Evolutionary conservation across 73 alveolate species (phyloP).

Genomic region (Diophrys sp.): DNA sequence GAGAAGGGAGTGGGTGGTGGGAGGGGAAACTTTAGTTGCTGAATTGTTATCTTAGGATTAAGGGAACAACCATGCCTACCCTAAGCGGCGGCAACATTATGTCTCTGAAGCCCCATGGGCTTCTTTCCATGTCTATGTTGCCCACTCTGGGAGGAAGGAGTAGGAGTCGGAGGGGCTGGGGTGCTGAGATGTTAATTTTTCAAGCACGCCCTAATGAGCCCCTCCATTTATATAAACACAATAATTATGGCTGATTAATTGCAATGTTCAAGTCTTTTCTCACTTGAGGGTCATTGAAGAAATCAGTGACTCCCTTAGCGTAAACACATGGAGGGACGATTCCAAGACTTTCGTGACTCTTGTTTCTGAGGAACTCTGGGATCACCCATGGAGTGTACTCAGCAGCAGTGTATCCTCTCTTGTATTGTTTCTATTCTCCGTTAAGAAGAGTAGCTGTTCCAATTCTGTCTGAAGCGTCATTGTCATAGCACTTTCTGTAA

Average conservation of each 20-base stretch:
- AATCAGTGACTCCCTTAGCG: constrained; percentile 11
- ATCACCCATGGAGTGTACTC: constrained; percentile 29
- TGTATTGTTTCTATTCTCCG: constrained; percentile 14
- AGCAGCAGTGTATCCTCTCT: constrained; percentile 10
- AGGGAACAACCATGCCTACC: no score
- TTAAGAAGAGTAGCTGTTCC: not conserved
- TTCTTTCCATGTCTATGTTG: no score
- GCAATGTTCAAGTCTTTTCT: constrained; percentile 38
- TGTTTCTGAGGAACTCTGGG: not conserved
- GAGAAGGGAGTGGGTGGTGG: no score
- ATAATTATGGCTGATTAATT: constrained; percentile 11
- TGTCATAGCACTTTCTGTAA: constrained; percentile 19
- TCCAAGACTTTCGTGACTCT: not conserved
- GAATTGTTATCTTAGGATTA: no score
- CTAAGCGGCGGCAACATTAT: no score
- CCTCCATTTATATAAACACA: no score
- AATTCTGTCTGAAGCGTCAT: constrained; percentile 1
- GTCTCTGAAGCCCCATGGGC: no score
- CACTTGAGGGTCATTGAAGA: constrained; percentile 30
- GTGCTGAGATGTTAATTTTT: no score
- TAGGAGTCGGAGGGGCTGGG: no score
- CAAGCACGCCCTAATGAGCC: no score
- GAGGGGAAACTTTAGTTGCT: no score
- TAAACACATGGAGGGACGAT: constrained; percentile 12
- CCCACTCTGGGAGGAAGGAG: no score